phyloP scores from a whole-genome alignment of 805 yeast genomes.

The Ogataea angusta region DNA sequence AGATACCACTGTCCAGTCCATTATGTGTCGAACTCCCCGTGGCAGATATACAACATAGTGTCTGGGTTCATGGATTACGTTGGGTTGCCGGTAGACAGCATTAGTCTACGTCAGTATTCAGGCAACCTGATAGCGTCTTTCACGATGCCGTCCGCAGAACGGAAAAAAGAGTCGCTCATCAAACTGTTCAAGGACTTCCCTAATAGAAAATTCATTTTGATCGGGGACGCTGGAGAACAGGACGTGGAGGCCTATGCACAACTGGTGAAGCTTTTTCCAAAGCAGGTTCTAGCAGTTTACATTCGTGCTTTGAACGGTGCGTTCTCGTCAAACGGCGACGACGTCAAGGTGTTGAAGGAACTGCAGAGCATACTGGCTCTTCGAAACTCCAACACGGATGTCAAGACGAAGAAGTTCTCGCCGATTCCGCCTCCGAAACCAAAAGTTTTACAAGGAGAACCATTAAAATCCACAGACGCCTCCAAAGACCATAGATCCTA shows the following conservation, averaged over 20 bases:
- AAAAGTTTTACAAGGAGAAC: slow-evolving; percentile 34
- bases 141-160: slow-evolving; percentile 81
- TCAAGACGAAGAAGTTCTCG: slow-evolving; percentile 14
- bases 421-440: slow-evolving; percentile 54
- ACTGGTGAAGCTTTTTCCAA: slow-evolving; percentile 59
- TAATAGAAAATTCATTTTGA: slow-evolving; percentile 67
- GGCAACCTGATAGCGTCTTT: slow-evolving; percentile 80
- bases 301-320: slow-evolving; percentile 75
- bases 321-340: slow-evolving; percentile 51
- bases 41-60: slow-evolving; percentile 73
- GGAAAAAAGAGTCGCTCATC: slow-evolving; percentile 65
- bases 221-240: slow-evolving; percentile 96
- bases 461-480: slow-evolving; percentile 8
- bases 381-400: neutral
- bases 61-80: slow-evolving; percentile 51
- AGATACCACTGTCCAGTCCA: slow-evolving; percentile 56
- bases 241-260: slow-evolving; percentile 89
- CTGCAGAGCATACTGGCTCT: slow-evolving; percentile 18
- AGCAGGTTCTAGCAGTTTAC: slow-evolving; percentile 67
- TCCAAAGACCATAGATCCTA: slow-evolving; percentile 1
- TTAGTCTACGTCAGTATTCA: slow-evolving; percentile 82
- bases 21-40: slow-evolving; percentile 94
- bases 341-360: slow-evolving; percentile 26
- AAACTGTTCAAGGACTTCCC: slow-evolving; percentile 73
- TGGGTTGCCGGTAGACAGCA: slow-evolving; percentile 72